Evolutionary conservation across 148 eudicot genomes (phyloP), one percentile per base, ranked within the genome.

Genomic region (Amaranthus hypochondriacus): DNA sequence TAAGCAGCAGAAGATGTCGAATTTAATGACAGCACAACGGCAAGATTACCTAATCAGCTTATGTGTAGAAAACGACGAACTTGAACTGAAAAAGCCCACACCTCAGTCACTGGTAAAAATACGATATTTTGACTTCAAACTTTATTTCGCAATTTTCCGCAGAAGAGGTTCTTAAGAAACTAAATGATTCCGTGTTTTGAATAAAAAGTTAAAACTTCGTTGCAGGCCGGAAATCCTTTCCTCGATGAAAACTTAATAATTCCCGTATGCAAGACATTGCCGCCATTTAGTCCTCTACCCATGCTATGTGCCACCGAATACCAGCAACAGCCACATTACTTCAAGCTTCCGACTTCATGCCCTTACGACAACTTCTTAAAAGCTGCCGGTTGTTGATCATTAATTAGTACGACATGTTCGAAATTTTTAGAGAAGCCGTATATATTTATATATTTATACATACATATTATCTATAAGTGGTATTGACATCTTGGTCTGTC

Each of bases 1-100:
- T 66, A 95, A 95, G 81, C 92, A 92, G 79, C 86, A 90, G 82
- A 92, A 87, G 81, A 89, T 95, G 97, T 88, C 88, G 28, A 69
- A 85, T 83, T 81, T 95, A 85, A 88, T 87, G 80, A 78, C 77
- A 54, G 66, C 83, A 49, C 91, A 84, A 11, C 77, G 75, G 76
- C 87, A 80, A 68, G 97, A 80, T 54, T 77, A 59, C 72, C 58
- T 80, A 51, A 46, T 75, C 43, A 81, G 72, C 71, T 59, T 69
- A 62, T 28, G 73, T 48, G 66, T 81, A 52, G 76, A 79, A 46
- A n/a, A 56, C 49, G 55, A 52, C 54, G 71, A 78, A 51, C 61
- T 21, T 57, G 83, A 80, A 11, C 69, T 81, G 21, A 79, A 83
- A 68, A 60, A 54, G 59, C 68, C 46, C 21, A 57, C 18, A 49